These are phyloP conservation scores for Leccinum boreale DNA, from an alignment of 768 basidiomycete genomes.

Conservation along the genomic window DNA sequence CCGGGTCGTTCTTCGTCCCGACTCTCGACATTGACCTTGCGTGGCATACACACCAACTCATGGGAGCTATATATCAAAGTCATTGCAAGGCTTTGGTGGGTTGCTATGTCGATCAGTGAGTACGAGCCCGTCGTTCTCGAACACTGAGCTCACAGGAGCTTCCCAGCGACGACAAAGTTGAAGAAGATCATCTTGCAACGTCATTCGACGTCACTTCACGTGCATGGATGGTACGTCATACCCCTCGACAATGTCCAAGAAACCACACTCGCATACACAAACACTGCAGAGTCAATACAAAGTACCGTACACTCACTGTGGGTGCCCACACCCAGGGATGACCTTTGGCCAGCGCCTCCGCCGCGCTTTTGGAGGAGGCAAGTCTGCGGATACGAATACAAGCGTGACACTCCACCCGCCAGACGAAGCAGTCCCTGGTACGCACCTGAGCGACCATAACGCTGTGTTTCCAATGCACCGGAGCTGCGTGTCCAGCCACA, in stretches of 20 bases:
- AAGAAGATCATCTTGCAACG: constrained; percentile 41
- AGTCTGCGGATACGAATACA: constrained; percentile 4
- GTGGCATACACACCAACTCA: constrained; percentile 71
- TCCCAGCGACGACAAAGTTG: constrained; percentile 50
- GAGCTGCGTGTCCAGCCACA: too few relatives aligned
- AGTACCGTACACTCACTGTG: constrained; percentile 55
- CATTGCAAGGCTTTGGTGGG: constrained; percentile 40
- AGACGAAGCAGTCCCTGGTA: constrained; percentile 35
- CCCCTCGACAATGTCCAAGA: too few relatives aligned
- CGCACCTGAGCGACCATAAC: constrained; percentile 55
- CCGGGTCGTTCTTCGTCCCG: constrained; percentile 47
- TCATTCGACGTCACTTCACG: constrained; percentile 50
- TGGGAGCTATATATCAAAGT: constrained; percentile 38
- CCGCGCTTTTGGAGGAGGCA: constrained; percentile 1
- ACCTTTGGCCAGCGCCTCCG: constrained; percentile 28
- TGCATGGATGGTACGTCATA: constrained; percentile 42
- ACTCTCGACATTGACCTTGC: constrained; percentile 69
- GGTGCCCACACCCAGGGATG: constrained; percentile 47
- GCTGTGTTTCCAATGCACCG: constrained; percentile 37
- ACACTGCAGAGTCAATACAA: constrained; percentile 40
- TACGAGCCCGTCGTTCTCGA: neutral
- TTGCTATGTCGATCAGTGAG: constrained; percentile 56
- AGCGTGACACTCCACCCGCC: constrained; percentile 30
- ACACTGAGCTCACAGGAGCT: too few relatives aligned
- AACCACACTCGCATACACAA: neutral